Percentiles rank a stretch among this genome's conserved stretches.
Conservation (phyloP, 1,139 yeast species). For the Yamadazyma diddensiae region DNA sequence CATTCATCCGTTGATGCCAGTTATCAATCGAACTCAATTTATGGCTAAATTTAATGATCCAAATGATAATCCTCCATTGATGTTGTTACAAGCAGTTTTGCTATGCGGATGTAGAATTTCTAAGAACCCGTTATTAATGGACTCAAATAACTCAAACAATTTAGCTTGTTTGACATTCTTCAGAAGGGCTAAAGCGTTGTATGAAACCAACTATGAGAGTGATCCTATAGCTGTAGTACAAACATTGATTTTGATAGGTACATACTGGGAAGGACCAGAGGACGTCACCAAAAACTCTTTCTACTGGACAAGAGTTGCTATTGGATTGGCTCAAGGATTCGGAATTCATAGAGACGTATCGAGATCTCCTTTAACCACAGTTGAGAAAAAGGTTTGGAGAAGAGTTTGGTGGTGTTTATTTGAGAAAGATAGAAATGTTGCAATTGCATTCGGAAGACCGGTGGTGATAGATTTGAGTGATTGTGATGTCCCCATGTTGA, state of each 20-base stretch:
- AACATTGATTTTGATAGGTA: constrained; percentile 61
- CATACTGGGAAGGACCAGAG: constrained; percentile 80
- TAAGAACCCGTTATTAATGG: constrained; percentile 53
- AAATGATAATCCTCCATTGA: constrained; percentile 61
- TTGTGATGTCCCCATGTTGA: constrained; percentile 75
- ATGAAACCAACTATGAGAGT: constrained; percentile 69
- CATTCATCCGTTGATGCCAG: constrained; percentile 70
- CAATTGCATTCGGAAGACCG: constrained; percentile 80
- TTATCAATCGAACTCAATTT: constrained; percentile 63
- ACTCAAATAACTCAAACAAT: constrained; percentile 53
- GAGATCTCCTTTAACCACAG: constrained; percentile 26
- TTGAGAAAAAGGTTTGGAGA: constrained; percentile 60
- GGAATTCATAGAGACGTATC: constrained; percentile 65
- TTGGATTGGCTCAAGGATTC: constrained; percentile 74
- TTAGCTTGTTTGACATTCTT: constrained; percentile 65
- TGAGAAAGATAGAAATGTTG: constrained; percentile 66
- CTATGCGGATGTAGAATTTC: constrained; percentile 69
- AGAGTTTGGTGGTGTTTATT: constrained; percentile 82
- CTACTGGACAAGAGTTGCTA: constrained; percentile 76
- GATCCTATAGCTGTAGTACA: constrained; percentile 68
- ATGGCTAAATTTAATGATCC: constrained; percentile 57
- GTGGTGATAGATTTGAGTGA: constrained; percentile 67
- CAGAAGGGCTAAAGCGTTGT: constrained; percentile 74
- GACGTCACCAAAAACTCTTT: constrained; percentile 71
- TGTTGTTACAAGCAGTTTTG: constrained; percentile 67